These are phyloP conservation scores for Xylaria sp. DNA, from an alignment of 2,329 filamentous ascomycete genomes.

Conservation along the genomic window DNA sequence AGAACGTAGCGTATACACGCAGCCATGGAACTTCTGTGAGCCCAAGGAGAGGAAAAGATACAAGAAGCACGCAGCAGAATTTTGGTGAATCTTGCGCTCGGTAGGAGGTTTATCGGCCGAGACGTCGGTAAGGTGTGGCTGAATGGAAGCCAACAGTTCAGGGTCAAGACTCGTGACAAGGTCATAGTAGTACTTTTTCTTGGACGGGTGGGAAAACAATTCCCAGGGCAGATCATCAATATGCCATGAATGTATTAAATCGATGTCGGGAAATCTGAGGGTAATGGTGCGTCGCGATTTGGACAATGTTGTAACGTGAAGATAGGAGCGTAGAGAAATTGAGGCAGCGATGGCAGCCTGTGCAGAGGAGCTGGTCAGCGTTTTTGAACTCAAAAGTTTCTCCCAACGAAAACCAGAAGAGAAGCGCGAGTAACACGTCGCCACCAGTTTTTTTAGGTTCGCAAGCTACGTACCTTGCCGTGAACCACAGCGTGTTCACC, in stretches of 20 bases:
- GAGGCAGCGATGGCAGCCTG: slow-evolving; percentile 92
- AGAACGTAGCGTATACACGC: slow-evolving; percentile 89
- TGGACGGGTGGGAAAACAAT: slow-evolving; percentile 78
- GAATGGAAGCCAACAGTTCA: slow-evolving; percentile 81
- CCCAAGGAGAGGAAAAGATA: slow-evolving; percentile 93
- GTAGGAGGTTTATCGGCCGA: slow-evolving; percentile 74
- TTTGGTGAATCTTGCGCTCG: slow-evolving; percentile 83
- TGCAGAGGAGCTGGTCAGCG: slow-evolving; percentile 11
- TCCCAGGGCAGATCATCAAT: slow-evolving; percentile 92
- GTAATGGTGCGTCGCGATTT: slow-evolving; percentile 91
- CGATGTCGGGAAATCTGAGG: slow-evolving; percentile 90
- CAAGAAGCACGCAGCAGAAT: slow-evolving; percentile 85
- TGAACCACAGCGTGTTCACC: slow-evolving; percentile 98
- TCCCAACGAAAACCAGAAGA: not conserved
- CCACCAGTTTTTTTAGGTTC: not conserved
- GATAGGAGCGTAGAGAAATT: slow-evolving; percentile 94
- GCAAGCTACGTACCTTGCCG: slow-evolving; percentile 74
- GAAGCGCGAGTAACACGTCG: not conserved
- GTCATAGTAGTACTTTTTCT: slow-evolving; percentile 96
- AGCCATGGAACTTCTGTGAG: slow-evolving; percentile 79
- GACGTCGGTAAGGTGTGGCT: slow-evolving; percentile 79
- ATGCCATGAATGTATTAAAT: slow-evolving; percentile 90
- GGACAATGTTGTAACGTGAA: slow-evolving; percentile 92
- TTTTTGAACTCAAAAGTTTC: slow-evolving; percentile 1
- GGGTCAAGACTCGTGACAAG: slow-evolving; percentile 84